phyloP scores from a whole-genome alignment of 805 yeast genomes.

The fission yeast (Schizosaccharomyces pombe) region DNA sequence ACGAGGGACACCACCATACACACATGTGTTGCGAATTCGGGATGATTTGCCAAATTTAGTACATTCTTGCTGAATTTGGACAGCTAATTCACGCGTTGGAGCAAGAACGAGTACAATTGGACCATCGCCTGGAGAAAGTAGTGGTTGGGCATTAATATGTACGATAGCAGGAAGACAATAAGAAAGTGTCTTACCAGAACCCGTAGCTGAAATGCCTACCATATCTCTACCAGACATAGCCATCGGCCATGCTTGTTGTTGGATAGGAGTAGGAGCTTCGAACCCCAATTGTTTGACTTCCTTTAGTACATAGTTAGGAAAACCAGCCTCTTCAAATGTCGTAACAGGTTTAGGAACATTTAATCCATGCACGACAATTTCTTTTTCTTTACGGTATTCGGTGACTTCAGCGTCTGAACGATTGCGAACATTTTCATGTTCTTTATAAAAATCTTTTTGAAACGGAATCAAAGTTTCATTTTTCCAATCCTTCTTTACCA shows the following conservation, averaged over 20 bases:
- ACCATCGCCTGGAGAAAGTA: slow-evolving; percentile 83
- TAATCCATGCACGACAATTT: slow-evolving; percentile 63
- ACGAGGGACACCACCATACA: slow-evolving; percentile 97
- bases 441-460: slow-evolving; percentile 84
- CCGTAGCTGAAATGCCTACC: slow-evolving; percentile 97
- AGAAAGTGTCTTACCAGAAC: slow-evolving; percentile 94
- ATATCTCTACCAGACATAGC: slow-evolving; percentile 95
- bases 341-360: slow-evolving; percentile 90
- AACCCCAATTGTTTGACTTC: slow-evolving; percentile 86
- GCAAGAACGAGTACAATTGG: slow-evolving; percentile 89
- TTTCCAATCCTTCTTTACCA: slow-evolving; percentile 66
- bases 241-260: slow-evolving; percentile 99
- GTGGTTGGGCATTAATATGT: slow-evolving; percentile 85
- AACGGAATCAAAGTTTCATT: slow-evolving; percentile 55
- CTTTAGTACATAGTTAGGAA: slow-evolving; percentile 75
- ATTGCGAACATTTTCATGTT: slow-evolving; percentile 51
- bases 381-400: slow-evolving; percentile 56
- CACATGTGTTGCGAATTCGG: slow-evolving; percentile 60
- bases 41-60: slow-evolving; percentile 81
- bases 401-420: slow-evolving; percentile 54
- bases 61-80: slow-evolving; percentile 89
- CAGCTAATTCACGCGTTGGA: slow-evolving; percentile 97
- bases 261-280: slow-evolving; percentile 84
- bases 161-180: slow-evolving; percentile 93
- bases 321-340: slow-evolving; percentile 86